Evolutionary conservation across 192 early-diverging fungal species (phyloP).

Genomic region (Backusella circina): DNA sequence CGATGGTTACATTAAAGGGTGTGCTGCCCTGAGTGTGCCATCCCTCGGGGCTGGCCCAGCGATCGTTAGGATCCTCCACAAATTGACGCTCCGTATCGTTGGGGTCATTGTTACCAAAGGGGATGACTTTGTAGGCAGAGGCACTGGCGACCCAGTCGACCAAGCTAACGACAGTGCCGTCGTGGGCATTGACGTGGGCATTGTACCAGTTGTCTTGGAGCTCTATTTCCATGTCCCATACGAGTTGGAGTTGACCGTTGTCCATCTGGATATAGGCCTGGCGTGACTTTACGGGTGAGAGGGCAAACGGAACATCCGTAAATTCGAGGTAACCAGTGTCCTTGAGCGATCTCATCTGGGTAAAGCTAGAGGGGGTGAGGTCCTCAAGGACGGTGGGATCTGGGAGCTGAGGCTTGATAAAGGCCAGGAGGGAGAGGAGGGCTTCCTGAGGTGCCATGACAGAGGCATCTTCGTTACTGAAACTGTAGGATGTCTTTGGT

Average conservation of each 20-base stretch:
- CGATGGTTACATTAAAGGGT: constrained; percentile 65
- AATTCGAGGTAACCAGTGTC: constrained; percentile 31
- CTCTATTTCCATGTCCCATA: constrained; percentile 82
- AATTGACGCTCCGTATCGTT: constrained; percentile 56
- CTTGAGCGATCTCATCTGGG: constrained; percentile 35
- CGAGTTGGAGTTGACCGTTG: constrained; percentile 54
- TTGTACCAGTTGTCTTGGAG: constrained; percentile 80
- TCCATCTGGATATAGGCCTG: constrained; percentile 64
- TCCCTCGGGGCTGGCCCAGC: constrained; percentile 57
- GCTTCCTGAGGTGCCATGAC: constrained; percentile 62
- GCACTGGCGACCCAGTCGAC: constrained; percentile 83
- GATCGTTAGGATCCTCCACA: constrained; percentile 48
- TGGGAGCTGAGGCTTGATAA: constrained; percentile 52
- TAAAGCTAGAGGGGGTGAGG: not conserved
- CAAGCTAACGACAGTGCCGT: constrained; percentile 64
- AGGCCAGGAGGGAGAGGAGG: constrained; percentile 53
- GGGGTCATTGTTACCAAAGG: constrained; percentile 78
- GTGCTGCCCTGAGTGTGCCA: constrained; percentile 63
- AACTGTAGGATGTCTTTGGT: not conserved
- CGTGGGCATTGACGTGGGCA: constrained; percentile 59
- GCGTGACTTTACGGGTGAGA: constrained; percentile 51
- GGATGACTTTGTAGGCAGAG: constrained; percentile 72
- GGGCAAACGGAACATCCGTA: constrained; percentile 48
- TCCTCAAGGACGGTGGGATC: constrained; percentile 12
- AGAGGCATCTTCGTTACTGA: constrained; percentile 2